Percentiles rank a stretch among this genome's conserved stretches.
These are phyloP conservation scores for Ogataea parapolymorpha DNA, from an alignment of 805 yeast species.

Conservation along the genomic window DNA sequence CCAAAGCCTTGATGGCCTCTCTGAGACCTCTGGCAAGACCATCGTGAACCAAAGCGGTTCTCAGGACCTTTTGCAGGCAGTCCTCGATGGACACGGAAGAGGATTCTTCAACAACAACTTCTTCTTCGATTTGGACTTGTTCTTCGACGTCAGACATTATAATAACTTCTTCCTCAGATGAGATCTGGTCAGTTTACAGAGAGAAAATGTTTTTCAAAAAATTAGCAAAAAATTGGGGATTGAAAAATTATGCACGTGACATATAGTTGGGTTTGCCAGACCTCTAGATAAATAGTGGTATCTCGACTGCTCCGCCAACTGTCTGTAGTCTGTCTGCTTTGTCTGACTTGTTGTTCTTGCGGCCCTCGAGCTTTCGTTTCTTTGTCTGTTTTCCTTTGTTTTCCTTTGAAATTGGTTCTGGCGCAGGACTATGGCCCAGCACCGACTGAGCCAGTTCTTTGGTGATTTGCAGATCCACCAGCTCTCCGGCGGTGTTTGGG, in stretches of 20 bases:
- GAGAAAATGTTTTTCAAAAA: constrained; percentile 6
- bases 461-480: constrained; percentile 19
- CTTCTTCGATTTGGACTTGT: constrained; percentile 75
- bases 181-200: constrained; percentile 35
- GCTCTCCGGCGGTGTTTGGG: constrained; percentile 3
- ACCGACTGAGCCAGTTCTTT: constrained; percentile 28
- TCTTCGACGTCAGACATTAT: constrained; percentile 92
- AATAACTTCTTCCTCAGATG: constrained; percentile 40
- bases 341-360: constrained; percentile 10
- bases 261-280: constrained; percentile 3
- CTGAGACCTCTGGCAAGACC: constrained; percentile 99
- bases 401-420: constrained; percentile 1
- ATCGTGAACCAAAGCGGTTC: constrained; percentile 96
- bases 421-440: constrained; percentile 18
- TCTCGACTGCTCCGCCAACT: constrained; percentile 44
- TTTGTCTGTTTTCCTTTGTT: constrained; percentile 4
- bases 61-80: constrained; percentile 95
- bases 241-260: constrained; percentile 15
- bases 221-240: constrained; percentile 8
- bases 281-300: constrained; percentile 39
- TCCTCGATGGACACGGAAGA: constrained; percentile 95
- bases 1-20: constrained; percentile 98
- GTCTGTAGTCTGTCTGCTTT: constrained; percentile 30
- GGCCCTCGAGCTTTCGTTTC: constrained; percentile 7
- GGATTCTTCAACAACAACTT: constrained; percentile 76